Base-by-base conservation (phyloP, 305 asterid species). In the Coffea humblotiana region DNA sequence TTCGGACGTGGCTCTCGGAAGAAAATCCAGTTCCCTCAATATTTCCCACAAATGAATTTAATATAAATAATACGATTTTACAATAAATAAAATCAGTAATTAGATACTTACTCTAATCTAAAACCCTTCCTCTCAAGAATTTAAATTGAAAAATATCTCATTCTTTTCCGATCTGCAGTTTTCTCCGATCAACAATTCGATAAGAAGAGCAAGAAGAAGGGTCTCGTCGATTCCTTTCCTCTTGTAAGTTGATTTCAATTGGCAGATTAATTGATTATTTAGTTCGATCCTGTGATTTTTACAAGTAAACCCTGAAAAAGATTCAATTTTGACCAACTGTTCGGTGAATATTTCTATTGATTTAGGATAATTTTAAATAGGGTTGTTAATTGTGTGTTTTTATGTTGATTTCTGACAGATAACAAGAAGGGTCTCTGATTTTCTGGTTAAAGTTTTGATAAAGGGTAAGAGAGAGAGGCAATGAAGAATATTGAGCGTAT, bases 401-500 rank as follows among this genome's bases (percentile, higher is more conserved):
- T 47, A 10, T 23, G 60, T 76, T 71, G 45, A 63, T 29, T 14
- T 47, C 43, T 72, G 48, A 61, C 32, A 9, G 18, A 63, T 12
- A 61, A 21, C 16, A 2, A 45, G 25, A 45, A 64, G 72, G 79
- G 79, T 71, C 71, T 65, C 45, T 2, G 51, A 15, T 70, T 77
- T 52, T 51, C 35, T 65, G 14, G 32, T 63, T 51, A 58, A 68
- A 71, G 43, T 21, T 75, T 75, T 72, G 78, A 13, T 54, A 12
- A 16, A 54, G 1, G 18, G 52, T 8, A 15, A 54, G 16, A 54
- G 10, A 35, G 70, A 66, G 66, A 37, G 45, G 18, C 35, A 80
- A 95, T 92, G 97, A 93, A 87, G 97, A 92, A 86, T 80, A 40
- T 79, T 37, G 98, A 95, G 88, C 91, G 94, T 74, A 76, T 94